phyloP scores from a whole-genome alignment of 352 stramenopile genomes.

The Globisporangium paroecandrum region DNA sequence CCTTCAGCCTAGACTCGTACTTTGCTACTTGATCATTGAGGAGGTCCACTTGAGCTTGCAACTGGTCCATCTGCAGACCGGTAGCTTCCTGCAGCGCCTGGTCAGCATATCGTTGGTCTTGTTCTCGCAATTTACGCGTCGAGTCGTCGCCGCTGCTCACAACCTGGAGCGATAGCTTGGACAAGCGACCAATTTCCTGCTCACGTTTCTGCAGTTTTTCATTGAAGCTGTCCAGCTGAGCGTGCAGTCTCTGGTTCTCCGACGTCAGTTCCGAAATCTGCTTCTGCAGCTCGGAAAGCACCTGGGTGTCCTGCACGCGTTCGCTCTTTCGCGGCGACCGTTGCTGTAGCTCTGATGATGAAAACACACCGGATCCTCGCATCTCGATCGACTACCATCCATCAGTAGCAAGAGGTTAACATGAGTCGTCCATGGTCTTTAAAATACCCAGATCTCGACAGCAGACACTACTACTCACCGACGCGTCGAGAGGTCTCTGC shows the following conservation, averaged over 20 bases:
- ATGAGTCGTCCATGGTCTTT: background rate
- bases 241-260: conserved; percentile 45
- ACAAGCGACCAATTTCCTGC: conserved; percentile 62
- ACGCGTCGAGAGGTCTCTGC: conserved; percentile 8
- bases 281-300: conserved; percentile 43
- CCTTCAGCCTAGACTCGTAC: conserved; percentile 71
- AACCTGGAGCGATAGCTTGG: conserved; percentile 41
- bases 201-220: conserved; percentile 63
- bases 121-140: conserved; percentile 26
- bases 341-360: conserved; percentile 5
- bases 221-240: conserved; percentile 35
- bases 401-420: background rate
- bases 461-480: background rate
- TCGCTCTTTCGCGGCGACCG: conserved; percentile 8
- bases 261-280: conserved; percentile 40
- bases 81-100: conserved; percentile 38
- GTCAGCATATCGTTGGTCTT: conserved; percentile 33
- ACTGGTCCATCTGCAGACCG: conserved; percentile 65
- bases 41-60: conserved; percentile 65
- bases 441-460: background rate
- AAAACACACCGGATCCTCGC: conserved; percentile 19
- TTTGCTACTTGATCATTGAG: conserved; percentile 80
- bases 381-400: conserved; percentile 30
- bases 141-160: conserved; percentile 25
- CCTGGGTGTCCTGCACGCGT: conserved; percentile 22